Evolutionary conservation across 768 basidiomycete genomes (phyloP).

Genomic region (Lentinula edodes): DNA sequence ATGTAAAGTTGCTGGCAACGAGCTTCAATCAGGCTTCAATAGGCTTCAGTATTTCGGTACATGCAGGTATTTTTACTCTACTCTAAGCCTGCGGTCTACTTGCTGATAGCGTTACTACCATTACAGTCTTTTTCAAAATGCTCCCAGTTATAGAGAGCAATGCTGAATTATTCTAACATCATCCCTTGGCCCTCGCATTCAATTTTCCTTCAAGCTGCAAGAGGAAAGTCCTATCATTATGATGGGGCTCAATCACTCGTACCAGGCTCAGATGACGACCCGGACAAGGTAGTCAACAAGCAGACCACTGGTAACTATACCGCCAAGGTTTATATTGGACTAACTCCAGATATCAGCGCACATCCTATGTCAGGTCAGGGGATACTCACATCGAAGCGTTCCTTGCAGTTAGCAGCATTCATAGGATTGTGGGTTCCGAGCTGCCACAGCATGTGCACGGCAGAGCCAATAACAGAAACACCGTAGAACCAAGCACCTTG

Average conservation of each 20-base stretch:
- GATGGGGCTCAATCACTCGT: neutral
- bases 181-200: no score
- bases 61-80: no score
- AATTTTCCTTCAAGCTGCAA: no score
- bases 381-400: constrained; percentile 1
- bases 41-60: no score
- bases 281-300: neutral
- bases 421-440: constrained; percentile 13
- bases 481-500: constrained; percentile 16
- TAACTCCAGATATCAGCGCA: neutral
- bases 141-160: no score
- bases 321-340: neutral
- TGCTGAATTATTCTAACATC: no score
- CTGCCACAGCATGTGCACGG: constrained; percentile 13
- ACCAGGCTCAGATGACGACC: neutral
- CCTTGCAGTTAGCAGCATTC: constrained; percentile 14
- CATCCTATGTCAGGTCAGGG: neutral
- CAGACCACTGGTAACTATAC: neutral
- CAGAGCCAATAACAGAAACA: constrained; percentile 12
- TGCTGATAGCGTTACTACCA: no score
- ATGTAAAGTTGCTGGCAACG: no score
- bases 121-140: no score
- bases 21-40: no score
- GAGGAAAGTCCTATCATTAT: no score
- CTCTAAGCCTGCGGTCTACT: no score